Evolutionary conservation across 805 yeast species (phyloP).

Genomic region (Hanseniaspora mollemarum): DNA sequence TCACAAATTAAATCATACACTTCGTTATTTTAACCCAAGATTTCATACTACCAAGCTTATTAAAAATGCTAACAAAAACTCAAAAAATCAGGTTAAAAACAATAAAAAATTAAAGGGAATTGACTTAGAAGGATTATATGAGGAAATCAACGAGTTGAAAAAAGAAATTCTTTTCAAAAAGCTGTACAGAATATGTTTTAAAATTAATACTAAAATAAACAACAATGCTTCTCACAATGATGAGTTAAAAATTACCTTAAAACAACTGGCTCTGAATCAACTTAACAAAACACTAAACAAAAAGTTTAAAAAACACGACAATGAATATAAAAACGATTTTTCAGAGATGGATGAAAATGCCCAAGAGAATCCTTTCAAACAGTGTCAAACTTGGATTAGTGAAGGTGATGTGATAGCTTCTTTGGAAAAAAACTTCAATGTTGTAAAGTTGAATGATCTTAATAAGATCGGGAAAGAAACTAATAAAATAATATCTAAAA

Average conservation of each 20-base stretch:
- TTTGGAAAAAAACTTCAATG: conserved; percentile 25
- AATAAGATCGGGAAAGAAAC: conserved; percentile 21
- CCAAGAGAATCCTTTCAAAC: conserved; percentile 9
- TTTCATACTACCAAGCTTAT: conserved; percentile 22
- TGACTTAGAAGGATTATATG: conserved; percentile 15
- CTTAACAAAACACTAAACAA: conserved; percentile 6
- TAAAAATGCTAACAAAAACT: conserved; percentile 22
- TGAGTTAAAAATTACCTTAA: neutral
- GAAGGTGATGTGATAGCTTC: conserved; percentile 11
- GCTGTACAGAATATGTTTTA: conserved; percentile 18
- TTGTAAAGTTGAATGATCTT: conserved; percentile 31
- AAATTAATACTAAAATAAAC: conserved; percentile 7
- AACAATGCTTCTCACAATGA: neutral
- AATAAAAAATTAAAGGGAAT: conserved; percentile 20
- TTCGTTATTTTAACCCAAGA: conserved; percentile 27
- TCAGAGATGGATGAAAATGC: conserved; percentile 15
- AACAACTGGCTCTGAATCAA: conserved; percentile 8
- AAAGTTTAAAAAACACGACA: conserved; percentile 7
- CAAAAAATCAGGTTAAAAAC: conserved; percentile 25
- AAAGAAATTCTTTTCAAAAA: conserved; percentile 25
- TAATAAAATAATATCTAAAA: conserved; percentile 27
- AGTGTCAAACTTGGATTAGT: conserved; percentile 10
- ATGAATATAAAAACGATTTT: conserved; percentile 10
- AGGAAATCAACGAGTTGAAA: conserved; percentile 21
- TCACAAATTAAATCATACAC: conserved; percentile 24